phyloP scores from a whole-genome alignment of 108 stramenopile genomes.

The Nannochloropsis salina region DNA sequence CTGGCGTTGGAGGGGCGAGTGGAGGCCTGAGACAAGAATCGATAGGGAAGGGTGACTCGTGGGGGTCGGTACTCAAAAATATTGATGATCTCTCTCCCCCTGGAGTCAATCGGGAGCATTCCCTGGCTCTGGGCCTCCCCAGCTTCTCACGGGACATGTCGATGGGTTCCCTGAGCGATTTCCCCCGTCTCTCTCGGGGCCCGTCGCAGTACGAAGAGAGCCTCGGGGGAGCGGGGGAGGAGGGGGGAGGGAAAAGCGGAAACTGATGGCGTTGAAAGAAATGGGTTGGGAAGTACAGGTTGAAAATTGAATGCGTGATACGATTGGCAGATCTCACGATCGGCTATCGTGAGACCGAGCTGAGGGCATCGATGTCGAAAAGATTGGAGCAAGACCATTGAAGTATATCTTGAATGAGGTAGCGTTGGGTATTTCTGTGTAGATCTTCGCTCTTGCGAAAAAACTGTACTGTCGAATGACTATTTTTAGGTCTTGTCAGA shows the following conservation, averaged over 20 bases:
- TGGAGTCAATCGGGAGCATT: neutral
- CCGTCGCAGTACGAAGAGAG: neutral
- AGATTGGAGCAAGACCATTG: neutral
- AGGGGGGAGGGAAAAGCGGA: neutral
- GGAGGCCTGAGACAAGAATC: neutral
- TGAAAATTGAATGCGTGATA: no score
- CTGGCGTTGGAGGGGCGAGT: neutral
- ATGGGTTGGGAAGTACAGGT: no score
- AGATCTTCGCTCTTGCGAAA: no score
- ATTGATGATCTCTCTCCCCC: neutral
- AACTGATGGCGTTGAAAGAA: neutral
- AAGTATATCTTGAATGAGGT: no score
- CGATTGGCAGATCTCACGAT: no score
- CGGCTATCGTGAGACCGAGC: neutral
- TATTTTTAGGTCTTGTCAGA: no score
- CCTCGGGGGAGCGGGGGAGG: neutral
- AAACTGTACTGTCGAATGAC: no score
- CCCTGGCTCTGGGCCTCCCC: neutral
- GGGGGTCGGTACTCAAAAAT: neutral
- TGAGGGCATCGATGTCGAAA: neutral
- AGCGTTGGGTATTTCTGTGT: no score
- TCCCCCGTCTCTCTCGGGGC: neutral
- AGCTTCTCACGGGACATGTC: neutral
- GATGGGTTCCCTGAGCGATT: neutral
- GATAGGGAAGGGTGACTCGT: neutral